phyloP scores from a whole-genome alignment of 2,329 filamentous ascomycete species.

The Colletotrichum melonis region DNA sequence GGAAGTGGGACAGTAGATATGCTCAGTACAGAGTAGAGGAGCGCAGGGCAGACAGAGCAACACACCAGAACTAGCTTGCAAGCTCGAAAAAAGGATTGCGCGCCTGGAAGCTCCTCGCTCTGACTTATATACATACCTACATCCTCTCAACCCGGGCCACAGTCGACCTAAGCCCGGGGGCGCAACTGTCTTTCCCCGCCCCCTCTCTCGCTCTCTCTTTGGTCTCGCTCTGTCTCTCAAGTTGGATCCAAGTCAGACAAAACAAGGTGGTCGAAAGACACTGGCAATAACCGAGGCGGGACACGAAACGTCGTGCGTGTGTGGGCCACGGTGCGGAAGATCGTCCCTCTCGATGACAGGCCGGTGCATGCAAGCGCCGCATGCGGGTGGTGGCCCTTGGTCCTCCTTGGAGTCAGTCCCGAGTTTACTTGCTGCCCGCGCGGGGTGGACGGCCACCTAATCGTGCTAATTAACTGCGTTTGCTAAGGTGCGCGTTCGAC shows the following conservation, averaged over 20 bases:
- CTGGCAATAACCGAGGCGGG: constrained; percentile 20
- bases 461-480: no score
- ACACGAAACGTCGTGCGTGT: constrained; percentile 34
- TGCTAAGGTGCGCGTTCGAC: no score
- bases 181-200: background rate
- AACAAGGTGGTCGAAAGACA: background rate
- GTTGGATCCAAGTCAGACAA: background rate
- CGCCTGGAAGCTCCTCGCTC: background rate
- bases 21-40: background rate
- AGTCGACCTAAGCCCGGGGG: background rate
- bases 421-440: background rate
- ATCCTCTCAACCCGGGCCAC: background rate
- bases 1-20: background rate
- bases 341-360: constrained; percentile 31
- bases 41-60: background rate
- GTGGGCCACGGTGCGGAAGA: constrained; percentile 30
- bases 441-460: background rate
- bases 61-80: background rate
- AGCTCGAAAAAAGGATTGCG: background rate
- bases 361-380: constrained; percentile 31
- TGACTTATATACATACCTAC: background rate
- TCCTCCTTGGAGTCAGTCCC: background rate
- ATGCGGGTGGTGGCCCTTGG: constrained; percentile 11
- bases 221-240: background rate
- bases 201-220: background rate